Base-by-base conservation (phyloP, 306 rosid species). In the Mimosa bimucronata region DNA sequence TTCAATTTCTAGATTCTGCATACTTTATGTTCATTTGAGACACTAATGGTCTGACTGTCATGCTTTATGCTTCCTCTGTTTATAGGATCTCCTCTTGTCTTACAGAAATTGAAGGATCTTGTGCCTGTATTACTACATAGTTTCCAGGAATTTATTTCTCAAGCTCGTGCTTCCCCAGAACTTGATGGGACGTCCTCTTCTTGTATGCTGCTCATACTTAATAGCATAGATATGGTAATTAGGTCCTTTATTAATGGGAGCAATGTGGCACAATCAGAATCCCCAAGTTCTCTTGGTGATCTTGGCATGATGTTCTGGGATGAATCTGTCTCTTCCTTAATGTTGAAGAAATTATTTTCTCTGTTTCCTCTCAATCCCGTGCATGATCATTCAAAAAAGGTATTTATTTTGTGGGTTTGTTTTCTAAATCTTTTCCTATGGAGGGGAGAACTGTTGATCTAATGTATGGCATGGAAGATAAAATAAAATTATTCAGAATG, bases 121-220 rank as follows among this genome's bases (percentile, higher is more conserved):
- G 82, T 93, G 75, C 94, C 92, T 70, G 81, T 87, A 62, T 84
- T 95, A 79, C 79, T 89, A 42, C 85, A 85, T 85, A 90, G 86
- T 90, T 90, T 92, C 87, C 91, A 79, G 83, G 98, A 91, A 77
- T 91, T 91, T 79, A 78, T 86, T 81, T 85, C 88, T 2, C 73
- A 30, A 37, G 70, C 81, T 85, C 88, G 83, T 65, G 73, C 85
- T 70, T 83, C 25, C 41, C 81, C 83, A 62, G 69, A 77, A 77
- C 84, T 90, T 76, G 93, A 87, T 75, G 84, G 81, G 62, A 94
- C 83, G 67, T 84, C 90, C 58, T 91, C 87, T 87, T 90, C 91
- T 76, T 95, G 96, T 83, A 79, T 91, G 88, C 16, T 78, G 71
- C 89, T 84, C 60, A 75, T 92, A 71, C 93, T 95, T 80, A 83